Conservation (phyloP, 2,329 filamentous ascomycete genomes). For the Monosporascus sp. region DNA sequence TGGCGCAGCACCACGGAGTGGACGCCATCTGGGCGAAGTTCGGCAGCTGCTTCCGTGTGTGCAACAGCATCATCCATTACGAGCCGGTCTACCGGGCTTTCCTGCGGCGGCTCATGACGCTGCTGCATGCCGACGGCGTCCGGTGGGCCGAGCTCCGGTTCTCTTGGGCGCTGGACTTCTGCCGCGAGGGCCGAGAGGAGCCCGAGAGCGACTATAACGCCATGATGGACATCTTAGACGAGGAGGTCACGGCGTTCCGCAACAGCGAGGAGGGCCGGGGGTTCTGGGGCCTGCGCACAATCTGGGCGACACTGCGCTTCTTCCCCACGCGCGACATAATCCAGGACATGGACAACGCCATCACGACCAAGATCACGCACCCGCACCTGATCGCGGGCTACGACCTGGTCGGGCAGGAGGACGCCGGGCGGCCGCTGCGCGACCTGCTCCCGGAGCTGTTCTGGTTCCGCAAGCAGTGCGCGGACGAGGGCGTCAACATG, state of each 20-base stretch:
- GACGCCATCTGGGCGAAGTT: constrained; percentile 86
- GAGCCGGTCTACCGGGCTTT: constrained; percentile 83
- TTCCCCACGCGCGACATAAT: constrained; percentile 61
- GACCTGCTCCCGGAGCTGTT: constrained; percentile 81
- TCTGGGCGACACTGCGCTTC: constrained; percentile 72
- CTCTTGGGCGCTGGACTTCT: constrained; percentile 68
- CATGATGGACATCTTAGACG: constrained; percentile 67
- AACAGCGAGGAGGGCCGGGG: constrained; percentile 60
- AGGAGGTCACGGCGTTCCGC: constrained; percentile 75
- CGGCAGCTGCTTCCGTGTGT: constrained; percentile 63
- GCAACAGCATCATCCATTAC: constrained; percentile 75
- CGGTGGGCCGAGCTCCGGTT: constrained; percentile 76
- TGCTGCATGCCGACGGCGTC: constrained; percentile 75
- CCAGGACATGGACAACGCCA: constrained; percentile 81
- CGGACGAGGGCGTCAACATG: constrained; percentile 69
- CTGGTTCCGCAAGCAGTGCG: constrained; percentile 87
- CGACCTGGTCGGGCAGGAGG: constrained; percentile 86
- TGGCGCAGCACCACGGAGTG: constrained; percentile 76
- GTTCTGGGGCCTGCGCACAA: constrained; percentile 82
- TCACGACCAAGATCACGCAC: constrained; percentile 71
- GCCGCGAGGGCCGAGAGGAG: constrained; percentile 55
- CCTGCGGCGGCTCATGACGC: constrained; percentile 62
- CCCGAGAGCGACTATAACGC: constrained; percentile 63
- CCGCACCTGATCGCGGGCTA: constrained; percentile 80
- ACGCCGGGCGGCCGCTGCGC: constrained; percentile 66